These are phyloP conservation scores for Parietichytrium sp. DNA, from an alignment of 108 stramenopile species.

Conservation along the genomic window DNA sequence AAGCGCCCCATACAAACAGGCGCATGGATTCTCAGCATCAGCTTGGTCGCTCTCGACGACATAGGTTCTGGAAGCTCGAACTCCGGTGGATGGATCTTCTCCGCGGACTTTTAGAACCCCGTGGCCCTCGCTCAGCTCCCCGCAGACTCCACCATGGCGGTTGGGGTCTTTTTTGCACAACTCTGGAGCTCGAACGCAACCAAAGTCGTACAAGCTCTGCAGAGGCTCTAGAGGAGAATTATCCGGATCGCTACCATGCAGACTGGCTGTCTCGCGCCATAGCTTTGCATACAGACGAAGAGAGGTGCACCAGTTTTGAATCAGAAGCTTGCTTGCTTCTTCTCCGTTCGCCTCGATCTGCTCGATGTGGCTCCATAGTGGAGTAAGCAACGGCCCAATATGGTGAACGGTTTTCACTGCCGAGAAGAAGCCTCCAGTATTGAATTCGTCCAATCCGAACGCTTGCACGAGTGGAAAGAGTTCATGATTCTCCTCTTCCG, in stretches of 20 bases:
- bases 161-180: background rate
- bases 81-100: background rate
- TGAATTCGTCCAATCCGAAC: slow-evolving; percentile 30
- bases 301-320: too few relatives aligned
- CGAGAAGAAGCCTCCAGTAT: background rate
- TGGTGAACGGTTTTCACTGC: background rate
- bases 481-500: background rate
- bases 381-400: background rate
- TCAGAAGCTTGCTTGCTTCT: too few relatives aligned
- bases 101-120: background rate
- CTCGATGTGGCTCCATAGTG: slow-evolving; percentile 19
- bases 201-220: background rate
- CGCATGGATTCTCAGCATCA: too few relatives aligned
- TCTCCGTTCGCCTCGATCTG: too few relatives aligned
- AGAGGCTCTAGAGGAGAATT: background rate
- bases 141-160: background rate
- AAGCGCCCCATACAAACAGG: background rate
- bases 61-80: background rate
- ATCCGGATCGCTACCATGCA: too few relatives aligned
- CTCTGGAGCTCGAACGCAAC: background rate
- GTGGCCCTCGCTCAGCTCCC: background rate
- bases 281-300: too few relatives aligned
- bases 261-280: too few relatives aligned
- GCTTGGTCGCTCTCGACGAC: background rate
- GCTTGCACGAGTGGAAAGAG: background rate